A percentile compares a stretch with the other conserved stretches of the same genome.
These are phyloP conservation scores for Colletotrichum acutatum DNA, from an alignment of 2,329 filamentous ascomycete species.

Conservation along the genomic window DNA sequence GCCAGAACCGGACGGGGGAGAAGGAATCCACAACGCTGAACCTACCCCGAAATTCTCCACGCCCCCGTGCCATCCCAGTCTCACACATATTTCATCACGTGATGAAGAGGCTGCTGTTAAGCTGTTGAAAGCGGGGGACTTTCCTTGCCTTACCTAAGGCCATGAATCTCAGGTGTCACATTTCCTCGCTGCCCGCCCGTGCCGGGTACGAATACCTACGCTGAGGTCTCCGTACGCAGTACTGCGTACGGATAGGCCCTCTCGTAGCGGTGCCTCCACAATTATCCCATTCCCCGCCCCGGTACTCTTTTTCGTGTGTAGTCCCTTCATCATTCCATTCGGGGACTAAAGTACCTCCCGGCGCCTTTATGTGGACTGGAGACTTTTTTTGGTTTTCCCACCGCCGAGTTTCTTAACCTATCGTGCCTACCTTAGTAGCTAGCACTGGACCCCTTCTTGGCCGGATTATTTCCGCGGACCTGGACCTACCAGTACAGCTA, in stretches of 20 bases:
- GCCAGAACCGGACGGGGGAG: background rate
- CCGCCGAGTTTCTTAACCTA: background rate
- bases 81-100: constrained; percentile 18
- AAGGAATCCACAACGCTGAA: background rate
- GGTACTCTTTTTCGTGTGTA: background rate
- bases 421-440: no score
- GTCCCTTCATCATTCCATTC: background rate
- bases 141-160: no score
- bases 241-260: background rate
- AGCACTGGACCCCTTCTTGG: background rate
- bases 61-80: background rate
- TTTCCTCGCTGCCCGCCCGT: background rate
- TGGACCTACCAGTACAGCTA: background rate
- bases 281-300: background rate
- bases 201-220: no score
- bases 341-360: background rate
- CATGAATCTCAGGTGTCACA: background rate
- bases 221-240: no score
- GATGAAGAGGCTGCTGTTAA: background rate
- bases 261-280: background rate
- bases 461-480: constrained; percentile 7
- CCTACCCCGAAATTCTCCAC: background rate
- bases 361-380: background rate
- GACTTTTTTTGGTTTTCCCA: background rate
- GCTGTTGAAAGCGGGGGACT: background rate